phyloP scores from a whole-genome alignment of 2,329 filamentous ascomycete genomes.

The Paracamarosporium sp. region DNA sequence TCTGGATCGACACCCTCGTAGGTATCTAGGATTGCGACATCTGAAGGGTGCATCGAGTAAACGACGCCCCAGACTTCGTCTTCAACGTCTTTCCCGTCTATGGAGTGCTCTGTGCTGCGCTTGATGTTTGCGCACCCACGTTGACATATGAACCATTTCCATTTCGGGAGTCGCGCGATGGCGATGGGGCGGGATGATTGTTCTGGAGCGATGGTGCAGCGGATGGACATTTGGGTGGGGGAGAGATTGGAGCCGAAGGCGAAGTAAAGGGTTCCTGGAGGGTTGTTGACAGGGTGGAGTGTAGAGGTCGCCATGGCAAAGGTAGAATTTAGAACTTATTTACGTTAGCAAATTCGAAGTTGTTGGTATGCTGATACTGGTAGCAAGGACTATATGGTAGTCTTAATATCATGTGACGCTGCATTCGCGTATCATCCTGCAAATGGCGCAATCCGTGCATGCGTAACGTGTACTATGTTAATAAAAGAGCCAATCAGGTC shows the following conservation, averaged over 20 bases:
- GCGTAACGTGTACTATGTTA: no score
- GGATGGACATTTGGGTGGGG: conserved; percentile 5
- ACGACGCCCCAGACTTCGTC: conserved; percentile 8
- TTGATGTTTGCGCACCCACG: conserved; percentile 7
- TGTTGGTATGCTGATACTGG: no score
- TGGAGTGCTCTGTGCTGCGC: neutral
- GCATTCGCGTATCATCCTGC: neutral
- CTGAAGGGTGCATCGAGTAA: conserved; percentile 3
- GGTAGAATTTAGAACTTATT: no score
- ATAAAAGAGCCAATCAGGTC: no score
- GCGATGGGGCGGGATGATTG: conserved; percentile 1
- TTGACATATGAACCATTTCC: conserved; percentile 5
- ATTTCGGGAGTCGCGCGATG: conserved; percentile 3
- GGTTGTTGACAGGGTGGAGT: neutral
- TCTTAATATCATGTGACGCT: neutral
- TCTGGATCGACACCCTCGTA: conserved; percentile 5
- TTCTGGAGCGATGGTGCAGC: neutral
- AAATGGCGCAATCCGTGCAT: neutral
- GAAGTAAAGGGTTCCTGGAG: conserved; percentile 5
- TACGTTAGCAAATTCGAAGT: no score
- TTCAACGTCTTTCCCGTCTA: neutral
- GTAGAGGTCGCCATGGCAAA: no score
- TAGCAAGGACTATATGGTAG: no score
- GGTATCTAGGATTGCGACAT: conserved; percentile 1
- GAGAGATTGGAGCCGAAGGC: conserved; percentile 10